Base-by-base conservation (phyloP, 2,329 filamentous ascomycete species). In the Paradendryphiella salina region DNA sequence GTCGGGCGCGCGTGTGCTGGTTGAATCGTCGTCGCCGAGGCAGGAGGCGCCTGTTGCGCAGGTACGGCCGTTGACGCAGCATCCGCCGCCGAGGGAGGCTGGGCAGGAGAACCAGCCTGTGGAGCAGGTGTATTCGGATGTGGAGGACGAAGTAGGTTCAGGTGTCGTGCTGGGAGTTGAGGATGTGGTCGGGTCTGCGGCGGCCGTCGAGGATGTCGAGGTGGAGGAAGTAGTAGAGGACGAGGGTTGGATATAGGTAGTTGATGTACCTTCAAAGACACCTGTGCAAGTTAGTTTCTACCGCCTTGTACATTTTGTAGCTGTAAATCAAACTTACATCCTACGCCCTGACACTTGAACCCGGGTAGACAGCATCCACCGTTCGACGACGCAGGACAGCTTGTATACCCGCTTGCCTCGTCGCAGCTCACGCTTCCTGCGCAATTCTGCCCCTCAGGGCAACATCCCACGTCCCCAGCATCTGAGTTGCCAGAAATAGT, bases 331-430 rank as follows among this genome's bases (percentile, higher is more conserved):
- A 3, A 81, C 79, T 80, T 75, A 85, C 89, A 93, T 18, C 88
- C 89, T 49, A 85, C 76, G 14, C 85, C 85, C 50, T 83, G 77
- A 62, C 89, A 93, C 1, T 82, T 77, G 64, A 84, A 91, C 4
- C 87, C 87, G 0, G 84, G 78, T 9, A 91, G 84, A 67, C 89
- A 93, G 66, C 89, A 93, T 2, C 88, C 89, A 11, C 88, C 88
- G 3, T 88, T 88, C 0, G 85, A 69, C 28, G 80, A 79, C 6
- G 82, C 78, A 0, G 85, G 78, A 66, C 89, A 93, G 40, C 82
- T 82, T 9, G 82, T 81, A 52, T 87, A 85, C 33, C 81, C 85
- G 3, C 77, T 74, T 2, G 78, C 77, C 2, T 70, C 75, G 54
- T 80, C 72, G 57, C 89, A 92, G 0, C 80, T 81, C 5, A 92